These are phyloP conservation scores for Thielaviopsis ethacetica DNA, from an alignment of 2,329 filamentous ascomycete genomes.

Conservation along the genomic window DNA sequence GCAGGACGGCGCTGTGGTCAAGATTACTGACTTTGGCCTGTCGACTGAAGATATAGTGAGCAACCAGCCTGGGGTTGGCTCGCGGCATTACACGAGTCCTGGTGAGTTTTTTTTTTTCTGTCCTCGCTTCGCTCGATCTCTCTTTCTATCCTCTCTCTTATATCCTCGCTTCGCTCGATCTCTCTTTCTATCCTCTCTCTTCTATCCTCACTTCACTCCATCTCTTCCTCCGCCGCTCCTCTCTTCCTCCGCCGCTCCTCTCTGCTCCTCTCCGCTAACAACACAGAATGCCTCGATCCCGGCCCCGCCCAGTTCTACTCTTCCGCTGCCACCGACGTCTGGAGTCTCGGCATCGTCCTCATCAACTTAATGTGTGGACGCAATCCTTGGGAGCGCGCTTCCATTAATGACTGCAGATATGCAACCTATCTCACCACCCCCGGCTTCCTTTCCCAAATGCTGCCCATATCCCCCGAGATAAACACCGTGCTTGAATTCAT, in stretches of 20 bases:
- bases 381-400: constrained; percentile 97
- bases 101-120: constrained; percentile 40
- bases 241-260: no score
- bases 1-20: constrained; percentile 74
- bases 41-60: constrained; percentile 72
- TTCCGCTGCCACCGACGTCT: constrained; percentile 90
- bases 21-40: constrained; percentile 93
- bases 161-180: not conserved
- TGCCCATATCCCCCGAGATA: constrained; percentile 78
- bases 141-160: constrained; percentile 16
- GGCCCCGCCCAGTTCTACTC: constrained; percentile 63
- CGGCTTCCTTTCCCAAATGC: constrained; percentile 79
- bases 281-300: constrained; percentile 73
- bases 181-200: no score
- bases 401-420: constrained; percentile 86
- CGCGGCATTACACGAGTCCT: constrained; percentile 99
- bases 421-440: constrained; percentile 72
- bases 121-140: constrained; percentile 9
- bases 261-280: no score
- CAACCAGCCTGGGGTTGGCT: constrained; percentile 92
- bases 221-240: no score
- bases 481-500: constrained; percentile 75
- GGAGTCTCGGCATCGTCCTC: constrained; percentile 94
- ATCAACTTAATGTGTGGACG: constrained; percentile 95
- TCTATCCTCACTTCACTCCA: not conserved